A percentile compares a stretch with the other conserved stretches of the same genome.
Conservation (phyloP, 2,329 filamentous ascomycete genomes). For the Orbilia javanica region DNA sequence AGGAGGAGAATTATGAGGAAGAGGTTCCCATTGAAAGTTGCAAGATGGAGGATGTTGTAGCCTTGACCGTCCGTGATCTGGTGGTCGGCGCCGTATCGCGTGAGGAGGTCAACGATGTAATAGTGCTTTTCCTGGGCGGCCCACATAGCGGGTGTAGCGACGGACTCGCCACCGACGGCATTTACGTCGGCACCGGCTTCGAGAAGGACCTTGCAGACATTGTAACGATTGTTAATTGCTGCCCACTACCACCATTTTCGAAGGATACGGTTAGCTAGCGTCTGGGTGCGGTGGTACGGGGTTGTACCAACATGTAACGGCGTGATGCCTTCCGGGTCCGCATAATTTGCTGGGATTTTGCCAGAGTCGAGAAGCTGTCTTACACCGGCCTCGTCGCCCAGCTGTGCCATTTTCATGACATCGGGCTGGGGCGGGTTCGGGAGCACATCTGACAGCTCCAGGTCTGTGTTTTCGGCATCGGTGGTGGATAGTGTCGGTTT, state of each 20-base stretch:
- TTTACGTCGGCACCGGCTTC: conserved; percentile 90
- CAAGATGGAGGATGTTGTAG: conserved; percentile 97
- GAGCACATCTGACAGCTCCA: conserved; percentile 53
- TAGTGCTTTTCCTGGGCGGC: conserved; percentile 96
- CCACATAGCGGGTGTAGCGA: conserved; percentile 95
- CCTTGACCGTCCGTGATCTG: conserved; percentile 93
- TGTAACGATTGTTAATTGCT: conserved; percentile 98
- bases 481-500: conserved; percentile 55
- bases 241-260: conserved; percentile 79
- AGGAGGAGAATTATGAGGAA: conserved; percentile 88
- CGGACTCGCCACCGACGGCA: conserved; percentile 91
- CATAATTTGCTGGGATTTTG: conserved; percentile 83
- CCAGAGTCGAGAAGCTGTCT: conserved; percentile 88
- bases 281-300: conserved; percentile 22
- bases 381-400: conserved; percentile 88
- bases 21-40: conserved; percentile 96
- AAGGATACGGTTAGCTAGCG: background rate
- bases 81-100: conserved; percentile 91
- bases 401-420: conserved; percentile 92
- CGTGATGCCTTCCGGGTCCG: conserved; percentile 92
- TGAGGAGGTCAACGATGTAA: conserved; percentile 92
- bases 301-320: conserved; percentile 82
- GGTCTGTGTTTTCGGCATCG: conserved; percentile 45
- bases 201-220: conserved; percentile 95
- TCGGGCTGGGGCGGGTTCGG: conserved; percentile 68